A percentile compares a stretch with the other conserved stretches of the same genome.
Evolutionary conservation across 1,284 basidiomycete species (phyloP).

Genomic region (Athelia sp.): DNA sequence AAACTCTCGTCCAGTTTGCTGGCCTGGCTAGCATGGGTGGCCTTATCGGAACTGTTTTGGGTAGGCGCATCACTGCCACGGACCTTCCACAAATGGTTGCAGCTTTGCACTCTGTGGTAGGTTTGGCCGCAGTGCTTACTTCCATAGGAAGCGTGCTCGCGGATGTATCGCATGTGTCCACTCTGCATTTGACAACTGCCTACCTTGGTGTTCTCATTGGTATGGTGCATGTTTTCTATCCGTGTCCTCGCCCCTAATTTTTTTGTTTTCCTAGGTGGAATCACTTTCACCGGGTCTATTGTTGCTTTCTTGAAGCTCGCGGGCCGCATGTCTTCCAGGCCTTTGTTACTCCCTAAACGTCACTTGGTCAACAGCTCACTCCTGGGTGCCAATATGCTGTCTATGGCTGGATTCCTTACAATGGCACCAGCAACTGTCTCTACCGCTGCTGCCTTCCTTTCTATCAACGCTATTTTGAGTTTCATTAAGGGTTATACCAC

Average conservation of each 20-base stretch:
- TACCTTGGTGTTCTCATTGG: slow-evolving; percentile 84
- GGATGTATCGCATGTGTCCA: slow-evolving; percentile 59
- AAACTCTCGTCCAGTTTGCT: slow-evolving; percentile 74
- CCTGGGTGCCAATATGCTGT: slow-evolving; percentile 60
- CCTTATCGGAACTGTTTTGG: slow-evolving; percentile 62
- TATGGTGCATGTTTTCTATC: slow-evolving; percentile 12
- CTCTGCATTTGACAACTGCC: slow-evolving; percentile 73
- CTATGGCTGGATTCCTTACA: slow-evolving; percentile 73
- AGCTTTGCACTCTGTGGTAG: slow-evolving; percentile 75
- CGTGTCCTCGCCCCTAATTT: slow-evolving; percentile 1
- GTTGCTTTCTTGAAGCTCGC: slow-evolving; percentile 87
- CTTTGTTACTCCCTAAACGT: slow-evolving; percentile 66
- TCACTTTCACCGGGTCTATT: slow-evolving; percentile 80
- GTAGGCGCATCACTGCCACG: slow-evolving; percentile 77
- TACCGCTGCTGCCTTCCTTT: slow-evolving; percentile 72
- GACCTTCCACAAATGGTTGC: slow-evolving; percentile 81
- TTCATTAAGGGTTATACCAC: slow-evolving; percentile 83
- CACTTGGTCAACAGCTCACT: slow-evolving; percentile 71
- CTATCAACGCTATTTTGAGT: slow-evolving; percentile 66
- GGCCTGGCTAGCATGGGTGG: slow-evolving; percentile 69
- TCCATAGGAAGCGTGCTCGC: slow-evolving; percentile 75
- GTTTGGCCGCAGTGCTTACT: slow-evolving; percentile 81
- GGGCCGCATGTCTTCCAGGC: slow-evolving; percentile 70
- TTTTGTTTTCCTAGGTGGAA: slow-evolving; percentile 40
- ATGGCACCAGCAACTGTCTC: slow-evolving; percentile 65